Evolutionary conservation across 2,329 filamentous ascomycete genomes (phyloP), one percentile per base, ranked within the genome.

Genomic region (Fusarium tricinctum): DNA sequence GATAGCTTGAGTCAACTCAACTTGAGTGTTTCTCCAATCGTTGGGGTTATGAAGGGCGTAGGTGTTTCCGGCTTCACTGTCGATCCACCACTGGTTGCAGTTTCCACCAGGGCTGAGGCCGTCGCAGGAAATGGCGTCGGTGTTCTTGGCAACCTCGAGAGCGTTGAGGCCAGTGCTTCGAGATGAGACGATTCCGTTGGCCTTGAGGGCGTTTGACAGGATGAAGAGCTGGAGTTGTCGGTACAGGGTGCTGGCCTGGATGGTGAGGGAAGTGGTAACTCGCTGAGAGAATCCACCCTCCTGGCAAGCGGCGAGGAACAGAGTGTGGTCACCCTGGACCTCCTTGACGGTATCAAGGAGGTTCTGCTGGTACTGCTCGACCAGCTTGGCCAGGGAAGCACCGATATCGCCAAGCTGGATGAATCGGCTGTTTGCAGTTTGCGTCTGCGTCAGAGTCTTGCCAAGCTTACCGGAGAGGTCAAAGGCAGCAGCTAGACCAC

Each of bases 21-120:
- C 35, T 1, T 64, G 61, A 6, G 30, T 51, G 52, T 64, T 64
- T 17, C 15, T 3, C 61, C 61, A 64, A 17, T 64, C 61, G 0
- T 64, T 58, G 0, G 61, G 61, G 23, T 63, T 64, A 15, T 64
- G 61, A 6, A 64, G 42, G 5, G 61, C 35, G 15, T 64, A 64
- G 1, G 61, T 64, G 23, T 64, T 58, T 40, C 53, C 53, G 5
- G 42, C 51, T 5, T 49, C 40, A 0, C 23, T 40, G 3, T 64
- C 61, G 7, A 64, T 46, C 35, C 38, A 64, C 61, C 59, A 64
- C 3, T 64, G 61, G 35, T 58, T 51, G n/a, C 61, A 64, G 61
- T 46, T 64, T 8, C 52, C 38, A 2, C 39, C 59, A 0, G 33
- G n/a, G 22, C 40, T 20, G 1, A 64, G 51, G 3, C 28, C 32